Conservation (phyloP, 352 stramenopile species). For the Phytophthora sp. region DNA sequence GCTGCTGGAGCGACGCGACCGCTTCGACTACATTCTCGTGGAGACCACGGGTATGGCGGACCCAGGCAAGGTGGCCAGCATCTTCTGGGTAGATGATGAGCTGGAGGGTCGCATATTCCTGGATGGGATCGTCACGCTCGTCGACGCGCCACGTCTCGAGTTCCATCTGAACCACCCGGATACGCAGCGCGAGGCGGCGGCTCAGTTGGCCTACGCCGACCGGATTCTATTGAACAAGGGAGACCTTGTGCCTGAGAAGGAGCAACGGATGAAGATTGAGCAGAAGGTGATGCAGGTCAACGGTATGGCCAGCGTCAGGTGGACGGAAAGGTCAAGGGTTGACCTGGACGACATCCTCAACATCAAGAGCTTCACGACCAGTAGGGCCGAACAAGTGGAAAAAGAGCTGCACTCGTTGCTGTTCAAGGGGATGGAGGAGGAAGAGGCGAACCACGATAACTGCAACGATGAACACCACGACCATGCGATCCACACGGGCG, state of each 20-base stretch:
- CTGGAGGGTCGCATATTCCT: constrained; percentile 89
- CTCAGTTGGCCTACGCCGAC: constrained; percentile 98
- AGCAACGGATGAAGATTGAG: constrained; percentile 50
- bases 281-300: constrained; percentile 61
- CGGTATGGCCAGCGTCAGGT: constrained; percentile 63
- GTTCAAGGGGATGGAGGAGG: constrained; percentile 17
- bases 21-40: constrained; percentile 94
- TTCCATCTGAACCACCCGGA: constrained; percentile 69
- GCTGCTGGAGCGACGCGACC: constrained; percentile 80
- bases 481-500: constrained; percentile 51
- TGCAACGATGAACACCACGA: constrained; percentile 26
- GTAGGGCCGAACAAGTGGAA: constrained; percentile 66
- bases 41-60: constrained; percentile 96
- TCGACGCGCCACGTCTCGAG: constrained; percentile 94
- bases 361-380: constrained; percentile 81
- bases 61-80: constrained; percentile 94
- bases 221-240: constrained; percentile 99
- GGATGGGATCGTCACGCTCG: constrained; percentile 97
- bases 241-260: constrained; percentile 90
- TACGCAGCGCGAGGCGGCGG: constrained; percentile 85
- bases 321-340: constrained; percentile 65
- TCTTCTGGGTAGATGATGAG: constrained; percentile 96
- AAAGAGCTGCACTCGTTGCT: constrained; percentile 37
- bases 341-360: constrained; percentile 78
- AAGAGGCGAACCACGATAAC: constrained; percentile 23